A percentile compares a stretch with the other conserved stretches of the same genome.
These are phyloP conservation scores for Canavalia gladiata DNA, from an alignment of 306 rosid genomes.

Conservation along the genomic window DNA sequence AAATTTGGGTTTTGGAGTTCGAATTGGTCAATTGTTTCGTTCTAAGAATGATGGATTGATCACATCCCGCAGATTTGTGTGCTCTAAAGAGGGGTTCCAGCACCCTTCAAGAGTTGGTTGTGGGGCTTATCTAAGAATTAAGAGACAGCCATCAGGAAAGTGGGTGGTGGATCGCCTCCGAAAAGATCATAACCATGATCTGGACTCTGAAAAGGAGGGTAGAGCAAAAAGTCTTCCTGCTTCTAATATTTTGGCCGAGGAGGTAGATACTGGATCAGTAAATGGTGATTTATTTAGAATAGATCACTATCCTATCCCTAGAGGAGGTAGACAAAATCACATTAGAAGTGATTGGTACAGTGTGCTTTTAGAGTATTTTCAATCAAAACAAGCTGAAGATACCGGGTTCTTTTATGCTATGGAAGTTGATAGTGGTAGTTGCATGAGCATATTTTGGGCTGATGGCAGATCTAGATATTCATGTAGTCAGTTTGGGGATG, in stretches of 20 bases:
- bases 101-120: constrained; percentile 98
- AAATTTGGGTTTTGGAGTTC: constrained; percentile 74
- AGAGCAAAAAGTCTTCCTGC: constrained; percentile 55
- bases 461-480: constrained; percentile 97
- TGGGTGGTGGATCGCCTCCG: constrained; percentile 92
- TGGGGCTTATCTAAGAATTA: constrained; percentile 90
- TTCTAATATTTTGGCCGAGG: constrained; percentile 72
- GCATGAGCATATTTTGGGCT: constrained; percentile 98
- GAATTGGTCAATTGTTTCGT: constrained; percentile 94
- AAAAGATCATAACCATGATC: constrained; percentile 87
- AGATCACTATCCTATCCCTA: constrained; percentile 60
- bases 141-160: constrained; percentile 82
- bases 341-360: constrained; percentile 84
- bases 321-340: constrained; percentile 79
- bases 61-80: constrained; percentile 92
- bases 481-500: constrained; percentile 93
- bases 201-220: constrained; percentile 60
- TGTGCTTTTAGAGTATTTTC: constrained; percentile 84
- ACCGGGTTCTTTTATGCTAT: constrained; percentile 91
- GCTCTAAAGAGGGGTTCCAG: constrained; percentile 96
- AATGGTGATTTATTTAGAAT: constrained; percentile 68
- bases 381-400: constrained; percentile 87
- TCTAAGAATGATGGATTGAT: constrained; percentile 85
- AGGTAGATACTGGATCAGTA: constrained; percentile 67
- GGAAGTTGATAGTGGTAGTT: constrained; percentile 76